Evolutionary conservation across 139 green algal species (phyloP).

Genomic region (Dunaliella primolecta): DNA sequence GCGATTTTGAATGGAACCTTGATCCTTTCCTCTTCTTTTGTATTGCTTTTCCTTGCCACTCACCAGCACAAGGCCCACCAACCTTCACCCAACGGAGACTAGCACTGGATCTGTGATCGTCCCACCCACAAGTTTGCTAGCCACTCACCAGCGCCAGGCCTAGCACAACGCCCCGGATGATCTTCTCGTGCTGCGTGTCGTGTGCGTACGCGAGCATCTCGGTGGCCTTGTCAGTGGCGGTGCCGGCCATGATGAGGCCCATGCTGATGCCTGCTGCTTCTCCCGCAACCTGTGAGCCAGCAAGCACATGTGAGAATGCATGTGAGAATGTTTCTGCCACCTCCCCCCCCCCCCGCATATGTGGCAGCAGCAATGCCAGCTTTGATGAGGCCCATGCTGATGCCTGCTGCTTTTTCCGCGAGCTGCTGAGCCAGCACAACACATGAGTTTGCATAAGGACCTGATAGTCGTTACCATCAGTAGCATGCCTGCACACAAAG

Average conservation of each 20-base stretch:
- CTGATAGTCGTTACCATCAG: too few species aligned
- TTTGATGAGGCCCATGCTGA: slow-evolving; percentile 90
- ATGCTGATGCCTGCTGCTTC: slow-evolving; percentile 81
- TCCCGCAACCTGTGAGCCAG: slow-evolving; percentile 56
- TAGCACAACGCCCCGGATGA: slow-evolving; percentile 69
- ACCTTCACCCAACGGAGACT: too few species aligned
- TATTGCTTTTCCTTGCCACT: background rate
- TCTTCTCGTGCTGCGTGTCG: slow-evolving; percentile 96
- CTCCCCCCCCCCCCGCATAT: too few species aligned
- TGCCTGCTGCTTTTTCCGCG: slow-evolving; percentile 71
- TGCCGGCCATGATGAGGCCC: slow-evolving; percentile 87
- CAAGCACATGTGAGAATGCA: background rate
- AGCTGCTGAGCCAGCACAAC: slow-evolving; percentile 39
- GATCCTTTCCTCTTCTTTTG: too few species aligned
- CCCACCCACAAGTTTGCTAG: too few species aligned
- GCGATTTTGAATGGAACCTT: too few species aligned
- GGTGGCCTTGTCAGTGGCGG: slow-evolving; percentile 61
- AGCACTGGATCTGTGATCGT: too few species aligned
- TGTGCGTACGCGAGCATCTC: slow-evolving; percentile 96
- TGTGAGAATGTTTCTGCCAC: too few species aligned
- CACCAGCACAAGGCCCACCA: background rate
- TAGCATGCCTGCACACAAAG: too few species aligned
- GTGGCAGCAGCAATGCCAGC: slow-evolving; percentile 72
- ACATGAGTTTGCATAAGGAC: background rate
- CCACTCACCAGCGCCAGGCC: background rate